phyloP scores from a whole-genome alignment of 495 filamentous ascomycete genomes.

The Annulohypoxylon maeteangense region DNA sequence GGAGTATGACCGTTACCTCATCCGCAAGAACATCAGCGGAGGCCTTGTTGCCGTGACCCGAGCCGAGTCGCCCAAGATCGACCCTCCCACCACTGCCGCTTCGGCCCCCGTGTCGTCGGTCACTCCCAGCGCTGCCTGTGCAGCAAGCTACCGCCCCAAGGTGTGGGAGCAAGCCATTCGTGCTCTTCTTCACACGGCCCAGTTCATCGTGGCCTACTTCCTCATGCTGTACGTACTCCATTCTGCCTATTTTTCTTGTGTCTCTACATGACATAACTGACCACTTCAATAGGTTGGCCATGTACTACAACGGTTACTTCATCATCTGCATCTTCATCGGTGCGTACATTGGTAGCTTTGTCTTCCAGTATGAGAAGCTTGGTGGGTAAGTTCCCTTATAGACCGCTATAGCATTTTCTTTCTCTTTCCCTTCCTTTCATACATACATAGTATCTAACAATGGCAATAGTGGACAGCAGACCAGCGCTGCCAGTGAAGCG shows the following conservation, averaged over 20 bases:
- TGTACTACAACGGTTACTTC: slow-evolving; percentile 73
- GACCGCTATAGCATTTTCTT: not conserved
- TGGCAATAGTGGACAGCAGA: slow-evolving; percentile 15
- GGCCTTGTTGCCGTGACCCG: slow-evolving; percentile 39
- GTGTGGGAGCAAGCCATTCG: slow-evolving; percentile 67
- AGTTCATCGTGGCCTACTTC: slow-evolving; percentile 76
- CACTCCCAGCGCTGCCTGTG: not conserved
- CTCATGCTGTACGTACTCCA: slow-evolving; percentile 64
- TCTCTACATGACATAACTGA: not conserved
- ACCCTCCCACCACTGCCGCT: not conserved
- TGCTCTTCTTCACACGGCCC: slow-evolving; percentile 68
- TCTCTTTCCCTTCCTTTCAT: not conserved
- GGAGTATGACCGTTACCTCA: slow-evolving; percentile 71
- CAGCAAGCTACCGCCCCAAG: slow-evolving; percentile 55
- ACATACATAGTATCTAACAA: not conserved
- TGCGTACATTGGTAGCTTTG: slow-evolving; percentile 66
- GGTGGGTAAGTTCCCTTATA: slow-evolving; percentile 24
- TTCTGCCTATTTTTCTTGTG: not conserved
- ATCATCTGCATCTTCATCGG: slow-evolving; percentile 72
- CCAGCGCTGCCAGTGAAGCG: slow-evolving; percentile 18
- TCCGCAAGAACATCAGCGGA: slow-evolving; percentile 51
- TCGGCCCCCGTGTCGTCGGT: not conserved
- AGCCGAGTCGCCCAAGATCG: not conserved
- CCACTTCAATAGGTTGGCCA: slow-evolving; percentile 46
- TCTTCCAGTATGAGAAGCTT: slow-evolving; percentile 67